Base-by-base conservation (phyloP, 1,139 yeast genomes). In the Candida sanyaensis region DNA sequence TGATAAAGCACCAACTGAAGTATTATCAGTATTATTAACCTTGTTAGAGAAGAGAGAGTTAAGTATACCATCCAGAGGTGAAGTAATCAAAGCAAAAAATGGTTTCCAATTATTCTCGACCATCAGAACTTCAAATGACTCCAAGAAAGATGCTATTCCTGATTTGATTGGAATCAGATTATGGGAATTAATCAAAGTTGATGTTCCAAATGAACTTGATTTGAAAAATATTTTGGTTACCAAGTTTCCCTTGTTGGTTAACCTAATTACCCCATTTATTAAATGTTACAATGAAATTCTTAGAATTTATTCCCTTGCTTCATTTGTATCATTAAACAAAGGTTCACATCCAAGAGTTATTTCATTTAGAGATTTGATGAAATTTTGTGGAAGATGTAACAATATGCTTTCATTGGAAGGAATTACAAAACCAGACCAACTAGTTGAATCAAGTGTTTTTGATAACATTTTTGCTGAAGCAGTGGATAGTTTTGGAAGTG, bases 1-100 rank as follows among this genome's bases (percentile, higher is more conserved):
- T 12, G 98, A 95, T 61, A 87, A 87, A 57, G 99, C 99, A 0
- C 99, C 99, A 3, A 92, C 96, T n/a, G 99, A 95, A 58, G 96
- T 93, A 5, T 71, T 93, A 48, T 88, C 97, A 1, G 86, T 93
- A n/a, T 71, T 95, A 29, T 73, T 93, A 54, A 88, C 97, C 4
- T 73, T 95, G 46, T 73, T 95, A 42, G 99, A 93, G 61, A 88
- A 87, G 60, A 78, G 95, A 48, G 91, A 90, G 61, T 73, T 95
- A 39, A 78, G 85, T 1, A 86, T 95, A 54, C 97, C 98, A 1
- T 90, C 97, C 1, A 78, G 99, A 62, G 97, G 97, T 39, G 97
- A 92, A 64, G 81, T 82, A 1, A 78, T 93, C 30, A 78, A 79
- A 54, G 98, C 99, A 3, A 84, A 85, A 27, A 84, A 84, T 57